Evolutionary conservation across 768 basidiomycete species (phyloP), one percentile per base, ranked within the genome.

Genomic region (Russula earlei): DNA sequence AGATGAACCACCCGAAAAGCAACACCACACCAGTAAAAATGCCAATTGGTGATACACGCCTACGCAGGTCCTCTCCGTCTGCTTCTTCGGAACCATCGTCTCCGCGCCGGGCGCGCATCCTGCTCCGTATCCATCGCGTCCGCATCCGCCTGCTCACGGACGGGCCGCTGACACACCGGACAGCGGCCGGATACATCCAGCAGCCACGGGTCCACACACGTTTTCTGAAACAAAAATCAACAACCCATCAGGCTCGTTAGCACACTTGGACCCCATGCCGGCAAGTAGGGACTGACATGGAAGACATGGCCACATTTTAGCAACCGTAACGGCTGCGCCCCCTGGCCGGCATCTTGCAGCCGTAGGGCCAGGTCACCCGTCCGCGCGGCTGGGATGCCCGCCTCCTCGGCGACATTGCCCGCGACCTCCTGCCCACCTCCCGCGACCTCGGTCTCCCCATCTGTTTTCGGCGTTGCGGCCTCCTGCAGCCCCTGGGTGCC

Each of bases 121-220:
- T 60, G 51, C 63, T 63, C 59, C 59, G 63, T 9, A 63, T 55
- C 63, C 69, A 44, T 20, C 68, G 66, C 69, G 72, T 62, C 70
- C 66, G 54, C 69, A 73, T 62, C 70, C 66, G 54, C 64, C 65
- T 45, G 65, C 65, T 57, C 74, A 54, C 85, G 81, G 14, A 91
- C 88, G 24, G 82, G 72, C 31, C 83, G 73, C 67, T 94, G 90
- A 67, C 91, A 95, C 17, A 85, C 81, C 7, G 91, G 91, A 74
- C 91, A 95, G 31, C 90, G 79, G 5, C 89, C 91, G 27, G 87
- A 90, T 14, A 91, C 84, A 58, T 87, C 84, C 3, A 74, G 82
- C 49, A 95, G 69, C 92, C 92, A 95, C 20, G 90, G 88, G 66
- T 95, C 91, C 41, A 94, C 70, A 67, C 91, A 95, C 22, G 84